A percentile compares a stretch with the other conserved stretches of the same genome.
These are phyloP conservation scores for Tricholoma furcatifolium DNA, from an alignment of 768 basidiomycete species.

Conservation along the genomic window DNA sequence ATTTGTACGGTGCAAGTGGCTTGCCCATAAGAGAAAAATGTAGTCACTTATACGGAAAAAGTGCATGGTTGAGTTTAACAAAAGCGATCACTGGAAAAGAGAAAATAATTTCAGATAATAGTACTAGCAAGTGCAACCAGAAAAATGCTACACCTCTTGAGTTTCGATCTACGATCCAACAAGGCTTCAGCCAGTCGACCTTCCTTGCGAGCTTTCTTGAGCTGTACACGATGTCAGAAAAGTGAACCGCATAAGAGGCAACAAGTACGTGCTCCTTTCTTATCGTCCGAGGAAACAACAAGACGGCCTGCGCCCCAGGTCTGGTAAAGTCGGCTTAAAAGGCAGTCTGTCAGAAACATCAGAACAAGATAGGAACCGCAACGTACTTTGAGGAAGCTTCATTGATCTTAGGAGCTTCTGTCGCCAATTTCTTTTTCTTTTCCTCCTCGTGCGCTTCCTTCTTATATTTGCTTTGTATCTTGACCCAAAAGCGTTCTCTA, in stretches of 20 bases:
- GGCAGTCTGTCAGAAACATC: constrained; percentile 3
- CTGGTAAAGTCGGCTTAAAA: constrained; percentile 64
- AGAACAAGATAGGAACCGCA: background rate
- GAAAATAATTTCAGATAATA: background rate
- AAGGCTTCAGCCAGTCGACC: constrained; percentile 80
- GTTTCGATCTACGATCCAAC: constrained; percentile 76
- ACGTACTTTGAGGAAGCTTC: constrained; percentile 76
- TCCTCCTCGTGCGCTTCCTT: constrained; percentile 80
- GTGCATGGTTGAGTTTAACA: constrained; percentile 33
- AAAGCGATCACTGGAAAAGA: constrained; percentile 43
- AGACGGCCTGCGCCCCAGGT: constrained; percentile 83
- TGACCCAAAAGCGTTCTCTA: constrained; percentile 83
- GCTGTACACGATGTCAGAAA: constrained; percentile 32
- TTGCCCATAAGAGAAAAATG: too few species aligned
- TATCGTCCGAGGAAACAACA: constrained; percentile 68
- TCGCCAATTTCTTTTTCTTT: constrained; percentile 61
- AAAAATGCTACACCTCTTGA: constrained; percentile 62
- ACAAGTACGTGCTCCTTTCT: constrained; percentile 56
- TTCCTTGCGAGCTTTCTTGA: constrained; percentile 77
- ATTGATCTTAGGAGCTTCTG: constrained; percentile 55
- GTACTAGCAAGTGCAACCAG: background rate
- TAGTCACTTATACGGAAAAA: too few species aligned
- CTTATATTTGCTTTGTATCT: constrained; percentile 88
- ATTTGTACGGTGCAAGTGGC: too few species aligned
- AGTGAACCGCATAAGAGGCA: constrained; percentile 2